Evolutionary conservation across 495 filamentous ascomycete species (phyloP).

Genomic region (Hamigera avellanea): DNA sequence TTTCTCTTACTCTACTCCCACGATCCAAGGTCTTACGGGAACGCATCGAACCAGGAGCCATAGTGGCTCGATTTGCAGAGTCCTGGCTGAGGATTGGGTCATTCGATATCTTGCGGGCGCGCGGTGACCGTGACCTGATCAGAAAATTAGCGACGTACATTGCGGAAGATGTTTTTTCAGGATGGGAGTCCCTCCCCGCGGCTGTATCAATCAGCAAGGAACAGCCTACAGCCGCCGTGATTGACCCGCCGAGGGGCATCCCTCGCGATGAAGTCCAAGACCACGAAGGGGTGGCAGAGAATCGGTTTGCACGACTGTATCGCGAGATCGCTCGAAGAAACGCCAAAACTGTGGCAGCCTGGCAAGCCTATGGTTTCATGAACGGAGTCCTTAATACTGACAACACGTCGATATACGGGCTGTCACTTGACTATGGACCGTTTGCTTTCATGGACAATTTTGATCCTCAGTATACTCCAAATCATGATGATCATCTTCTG

Average conservation of each 20-base stretch:
- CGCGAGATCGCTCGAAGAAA: slow-evolving; percentile 79
- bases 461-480: slow-evolving; percentile 88
- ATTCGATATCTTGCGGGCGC: slow-evolving; percentile 76
- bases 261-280: slow-evolving; percentile 49
- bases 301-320: slow-evolving; percentile 78
- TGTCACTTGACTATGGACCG: slow-evolving; percentile 88
- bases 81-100: slow-evolving; percentile 85
- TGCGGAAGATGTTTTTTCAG: slow-evolving; percentile 73
- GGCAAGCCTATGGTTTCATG: slow-evolving; percentile 97
- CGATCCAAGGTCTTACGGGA: slow-evolving; percentile 65
- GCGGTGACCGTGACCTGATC: slow-evolving; percentile 66
- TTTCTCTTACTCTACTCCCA: slow-evolving; percentile 69
- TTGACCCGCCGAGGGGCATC: slow-evolving; percentile 37
- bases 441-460: slow-evolving; percentile 97
- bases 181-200: slow-evolving; percentile 69
- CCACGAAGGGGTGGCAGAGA: slow-evolving; percentile 54
- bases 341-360: slow-evolving; percentile 78
- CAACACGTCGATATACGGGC: slow-evolving; percentile 82
- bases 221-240: slow-evolving; percentile 24
- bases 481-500: slow-evolving; percentile 83
- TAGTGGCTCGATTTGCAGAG: slow-evolving; percentile 85
- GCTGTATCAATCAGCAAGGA: slow-evolving; percentile 20
- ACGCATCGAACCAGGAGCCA: slow-evolving; percentile 81
- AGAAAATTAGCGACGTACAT: slow-evolving; percentile 67
- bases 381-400: slow-evolving; percentile 96